Percentiles rank a stretch among this genome's conserved stretches.
Evolutionary conservation across 2,329 filamentous ascomycete species (phyloP).

Genomic region (Sordariomycetes sp.): DNA sequence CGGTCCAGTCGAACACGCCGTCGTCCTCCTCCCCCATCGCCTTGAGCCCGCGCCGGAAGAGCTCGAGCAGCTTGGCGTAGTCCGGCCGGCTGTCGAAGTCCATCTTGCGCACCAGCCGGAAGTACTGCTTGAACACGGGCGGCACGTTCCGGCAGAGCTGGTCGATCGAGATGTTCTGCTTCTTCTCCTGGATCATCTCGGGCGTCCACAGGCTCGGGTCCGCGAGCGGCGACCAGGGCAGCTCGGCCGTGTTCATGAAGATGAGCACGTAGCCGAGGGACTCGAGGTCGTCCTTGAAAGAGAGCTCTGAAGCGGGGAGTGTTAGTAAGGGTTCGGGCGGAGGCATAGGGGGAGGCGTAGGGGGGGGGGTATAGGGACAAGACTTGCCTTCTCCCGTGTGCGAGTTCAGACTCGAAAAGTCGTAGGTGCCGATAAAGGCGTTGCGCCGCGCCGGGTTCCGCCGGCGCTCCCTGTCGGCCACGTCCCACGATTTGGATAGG

Average conservation of each 20-base stretch:
- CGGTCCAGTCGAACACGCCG: too few species aligned
- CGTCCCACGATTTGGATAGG: neutral
- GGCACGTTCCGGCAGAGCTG: too few species aligned
- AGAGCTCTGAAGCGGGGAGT: neutral
- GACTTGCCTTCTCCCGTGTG: neutral
- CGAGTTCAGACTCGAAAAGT: neutral
- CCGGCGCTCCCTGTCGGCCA: neutral
- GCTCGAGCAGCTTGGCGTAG: too few species aligned
- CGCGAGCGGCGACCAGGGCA: constrained; percentile 6
- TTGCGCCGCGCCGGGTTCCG: neutral
- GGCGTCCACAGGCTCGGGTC: neutral
- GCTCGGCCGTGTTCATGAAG: constrained; percentile 4
- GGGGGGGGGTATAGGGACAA: neutral
- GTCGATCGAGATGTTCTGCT: neutral
- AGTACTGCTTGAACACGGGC: too few species aligned
- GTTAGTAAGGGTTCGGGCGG: neutral
- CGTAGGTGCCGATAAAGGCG: neutral
- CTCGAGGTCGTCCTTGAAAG: constrained; percentile 8
- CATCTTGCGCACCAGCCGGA: too few species aligned
- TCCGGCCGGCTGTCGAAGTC: too few species aligned
- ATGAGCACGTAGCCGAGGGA: constrained; percentile 8
- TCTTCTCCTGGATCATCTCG: neutral
- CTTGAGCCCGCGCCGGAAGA: too few species aligned
- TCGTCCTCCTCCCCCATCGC: too few species aligned
- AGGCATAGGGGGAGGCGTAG: neutral